Conservation (phyloP, 495 filamentous ascomycete genomes). For the Xylaria flabelliformis region DNA sequence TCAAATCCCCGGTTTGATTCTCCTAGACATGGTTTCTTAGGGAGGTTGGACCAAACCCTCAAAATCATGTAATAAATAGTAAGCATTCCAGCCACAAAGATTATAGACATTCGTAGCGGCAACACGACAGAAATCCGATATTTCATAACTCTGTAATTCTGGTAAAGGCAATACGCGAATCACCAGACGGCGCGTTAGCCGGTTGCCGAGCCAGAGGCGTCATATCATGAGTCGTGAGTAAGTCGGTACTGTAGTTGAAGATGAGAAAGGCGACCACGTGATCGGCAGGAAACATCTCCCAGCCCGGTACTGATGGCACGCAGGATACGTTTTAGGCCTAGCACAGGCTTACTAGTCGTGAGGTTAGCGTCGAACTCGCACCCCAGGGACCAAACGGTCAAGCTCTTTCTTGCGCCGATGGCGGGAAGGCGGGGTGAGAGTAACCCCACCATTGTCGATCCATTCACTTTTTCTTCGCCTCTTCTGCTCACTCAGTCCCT, state of each 20-base stretch:
- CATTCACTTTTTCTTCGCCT: slow-evolving; percentile 10
- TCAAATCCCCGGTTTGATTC: no score
- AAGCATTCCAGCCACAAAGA: background rate
- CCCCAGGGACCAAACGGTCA: background rate
- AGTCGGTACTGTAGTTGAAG: no score
- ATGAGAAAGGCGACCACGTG: background rate
- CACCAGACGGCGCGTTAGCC: background rate
- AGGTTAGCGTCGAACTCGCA: background rate
- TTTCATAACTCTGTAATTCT: background rate
- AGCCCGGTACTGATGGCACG: background rate
- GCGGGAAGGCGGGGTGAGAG: slow-evolving; percentile 12
- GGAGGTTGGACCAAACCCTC: background rate
- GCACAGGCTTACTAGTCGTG: slow-evolving; percentile 1
- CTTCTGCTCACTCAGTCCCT: background rate
- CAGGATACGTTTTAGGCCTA: background rate
- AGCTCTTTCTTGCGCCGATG: slow-evolving; percentile 11
- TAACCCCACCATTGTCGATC: slow-evolving; percentile 1
- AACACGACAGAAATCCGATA: background rate
- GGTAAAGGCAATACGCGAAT: background rate
- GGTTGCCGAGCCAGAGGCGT: background rate
- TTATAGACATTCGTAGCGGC: background rate
- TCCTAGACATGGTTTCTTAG: background rate
- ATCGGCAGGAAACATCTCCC: slow-evolving; percentile 4
- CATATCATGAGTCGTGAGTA: background rate
- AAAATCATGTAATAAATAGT: background rate